phyloP scores from a whole-genome alignment of 2,329 filamentous ascomycete genomes.

The Knoxdaviesia proteae region DNA sequence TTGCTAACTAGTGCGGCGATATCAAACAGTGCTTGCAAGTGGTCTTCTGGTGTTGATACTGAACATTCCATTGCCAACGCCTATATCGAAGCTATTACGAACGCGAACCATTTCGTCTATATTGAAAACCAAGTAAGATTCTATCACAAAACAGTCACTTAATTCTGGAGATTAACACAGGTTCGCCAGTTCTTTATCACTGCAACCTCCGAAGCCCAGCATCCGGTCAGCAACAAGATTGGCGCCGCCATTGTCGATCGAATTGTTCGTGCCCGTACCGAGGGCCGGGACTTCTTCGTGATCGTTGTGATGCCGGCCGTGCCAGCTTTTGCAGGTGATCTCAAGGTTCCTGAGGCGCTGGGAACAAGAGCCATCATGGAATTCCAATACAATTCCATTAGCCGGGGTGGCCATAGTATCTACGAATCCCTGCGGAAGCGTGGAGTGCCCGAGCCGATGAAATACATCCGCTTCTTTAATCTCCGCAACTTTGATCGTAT shows the following conservation, averaged over 20 bases:
- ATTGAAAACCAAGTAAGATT: conserved; percentile 47
- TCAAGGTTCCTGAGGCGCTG: conserved; percentile 50
- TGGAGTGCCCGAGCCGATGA: conserved; percentile 44
- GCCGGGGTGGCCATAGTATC: conserved; percentile 56
- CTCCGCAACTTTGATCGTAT: conserved; percentile 69
- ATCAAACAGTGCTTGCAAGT: conserved; percentile 20
- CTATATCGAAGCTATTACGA: conserved; percentile 51
- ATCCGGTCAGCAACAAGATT: conserved; percentile 57
- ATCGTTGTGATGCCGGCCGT: conserved; percentile 63
- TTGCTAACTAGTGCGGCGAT: neutral
- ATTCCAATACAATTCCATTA: conserved; percentile 66
- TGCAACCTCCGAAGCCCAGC: conserved; percentile 47
- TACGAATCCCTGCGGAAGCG: conserved; percentile 49
- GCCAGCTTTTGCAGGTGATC: conserved; percentile 63
- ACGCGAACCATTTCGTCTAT: conserved; percentile 53
- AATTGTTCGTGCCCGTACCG: conserved; percentile 47
- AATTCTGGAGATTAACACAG: neutral
- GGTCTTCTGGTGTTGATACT: conserved; percentile 28
- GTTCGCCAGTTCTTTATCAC: conserved; percentile 59
- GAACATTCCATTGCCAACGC: conserved; percentile 74
- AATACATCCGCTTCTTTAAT: conserved; percentile 73
- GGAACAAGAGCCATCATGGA: conserved; percentile 76
- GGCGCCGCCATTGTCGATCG: conserved; percentile 61
- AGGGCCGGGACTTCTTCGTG: conserved; percentile 48
- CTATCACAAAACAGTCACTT: neutral